phyloP scores from a whole-genome alignment of 2,329 filamentous ascomycete species.

The Erysiphe pulchra region DNA sequence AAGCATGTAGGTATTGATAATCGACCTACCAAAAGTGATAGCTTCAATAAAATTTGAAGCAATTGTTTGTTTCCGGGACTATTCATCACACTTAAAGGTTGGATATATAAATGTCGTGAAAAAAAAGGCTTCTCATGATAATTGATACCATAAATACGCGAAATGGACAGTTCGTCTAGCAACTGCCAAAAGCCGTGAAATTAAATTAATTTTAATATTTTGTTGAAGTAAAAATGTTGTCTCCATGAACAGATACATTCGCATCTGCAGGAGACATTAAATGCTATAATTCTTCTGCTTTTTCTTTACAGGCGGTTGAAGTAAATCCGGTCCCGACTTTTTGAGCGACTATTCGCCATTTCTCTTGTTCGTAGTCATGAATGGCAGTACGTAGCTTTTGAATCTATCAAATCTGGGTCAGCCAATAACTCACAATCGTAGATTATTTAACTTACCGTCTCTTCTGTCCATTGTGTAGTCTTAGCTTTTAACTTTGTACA shows the following conservation, averaged over 20 bases:
- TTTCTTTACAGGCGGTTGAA: conserved; percentile 59
- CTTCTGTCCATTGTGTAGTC: conserved; percentile 78
- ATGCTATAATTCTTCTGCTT: conserved; percentile 14
- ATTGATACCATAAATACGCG: no score
- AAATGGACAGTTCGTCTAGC: no score
- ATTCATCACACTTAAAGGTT: no score
- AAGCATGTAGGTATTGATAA: no score
- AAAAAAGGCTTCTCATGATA: no score
- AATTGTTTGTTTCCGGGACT: no score
- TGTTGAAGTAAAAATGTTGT: background rate
- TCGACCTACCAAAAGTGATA: no score
- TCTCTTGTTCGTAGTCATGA: conserved; percentile 71
- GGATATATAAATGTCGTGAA: no score
- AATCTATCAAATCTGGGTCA: conserved; percentile 24
- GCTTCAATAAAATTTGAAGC: no score
- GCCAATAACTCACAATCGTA: conserved; percentile 2
- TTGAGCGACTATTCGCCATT: conserved; percentile 75
- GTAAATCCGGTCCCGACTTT: conserved; percentile 83
- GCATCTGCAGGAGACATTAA: conserved; percentile 14
- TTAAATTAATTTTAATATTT: no score
- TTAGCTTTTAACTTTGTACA: conserved; percentile 90
- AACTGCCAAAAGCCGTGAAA: no score
- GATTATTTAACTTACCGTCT: conserved; percentile 42
- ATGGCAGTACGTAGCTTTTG: conserved; percentile 52
- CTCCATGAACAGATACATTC: conserved; percentile 9